Base-by-base conservation (phyloP, 768 basidiomycete species). In the Gautieria morchelliformis region DNA sequence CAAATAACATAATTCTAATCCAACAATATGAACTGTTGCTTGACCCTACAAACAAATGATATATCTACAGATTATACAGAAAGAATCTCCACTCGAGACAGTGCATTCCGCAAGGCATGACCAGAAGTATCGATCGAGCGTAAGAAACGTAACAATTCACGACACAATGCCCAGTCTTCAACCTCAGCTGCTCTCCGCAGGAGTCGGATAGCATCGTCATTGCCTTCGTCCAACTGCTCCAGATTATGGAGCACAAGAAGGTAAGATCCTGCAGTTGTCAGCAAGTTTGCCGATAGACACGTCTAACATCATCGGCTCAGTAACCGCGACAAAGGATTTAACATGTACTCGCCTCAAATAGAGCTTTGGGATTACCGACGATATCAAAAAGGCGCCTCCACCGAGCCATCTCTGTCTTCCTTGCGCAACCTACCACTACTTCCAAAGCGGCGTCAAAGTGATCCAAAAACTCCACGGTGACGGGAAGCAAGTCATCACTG, bases 401-500 rank as follows among this genome's bases (percentile, higher is more conserved):
- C 52, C 87, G 72, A 4, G 89, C 85, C 66, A 94, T 80, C 70
- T 99, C 96, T 6, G 92, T 97, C 74, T 99, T 99, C 53, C 96
- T 78, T 19, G 96, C 95, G 64, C 95, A 97, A 5, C 89, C 86
- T 10, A 97, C 94, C 12, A 98, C 90, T 7, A 98, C 93, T 58
- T 97, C 93, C 56, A 97, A 71, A 6, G 87, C 80, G 53, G 81
- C 87, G 60, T 94, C 89, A 66, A 98, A 98, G 67, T 97, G 84
- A 65, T 99, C 96, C 61, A 99, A 72, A 65, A 99, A 97, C 61
- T 92, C 89, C 60, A 98, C 77, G 9, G 88, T 85, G 2, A 75
- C 73, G 0, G 84, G 77, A 32, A 97, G 70, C 11, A 85, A 61
- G 30, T 63, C 70, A 15, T 72, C 66, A 44, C 71, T 70, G n/a